Conservation (phyloP, 352 stramenopile species). For the Albugo candida region DNA sequence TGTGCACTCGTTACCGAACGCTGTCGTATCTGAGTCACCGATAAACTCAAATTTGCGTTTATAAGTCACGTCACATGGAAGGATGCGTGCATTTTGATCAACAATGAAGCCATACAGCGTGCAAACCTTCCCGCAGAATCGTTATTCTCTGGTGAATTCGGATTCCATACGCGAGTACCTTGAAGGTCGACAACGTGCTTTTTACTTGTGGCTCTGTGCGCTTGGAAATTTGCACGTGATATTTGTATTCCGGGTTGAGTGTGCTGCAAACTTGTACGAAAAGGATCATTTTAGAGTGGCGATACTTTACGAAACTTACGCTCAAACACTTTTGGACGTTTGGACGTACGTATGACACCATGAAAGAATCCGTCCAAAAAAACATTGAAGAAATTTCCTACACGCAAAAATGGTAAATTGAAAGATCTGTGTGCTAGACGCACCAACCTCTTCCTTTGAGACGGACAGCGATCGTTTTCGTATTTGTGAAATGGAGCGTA, state of each 20-base stretch:
- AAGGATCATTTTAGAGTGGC: neutral
- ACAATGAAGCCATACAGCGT: constrained; percentile 80
- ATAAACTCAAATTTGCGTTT: constrained; percentile 67
- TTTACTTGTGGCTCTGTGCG: constrained; percentile 72
- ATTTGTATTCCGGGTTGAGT: constrained; percentile 25
- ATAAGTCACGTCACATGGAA: constrained; percentile 8
- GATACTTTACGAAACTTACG: constrained; percentile 12
- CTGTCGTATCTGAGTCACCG: constrained; percentile 67
- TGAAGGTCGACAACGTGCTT: constrained; percentile 72
- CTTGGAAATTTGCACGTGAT: constrained; percentile 56
- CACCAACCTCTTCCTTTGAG: constrained; percentile 63
- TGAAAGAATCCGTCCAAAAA: constrained; percentile 57
- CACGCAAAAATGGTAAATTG: neutral
- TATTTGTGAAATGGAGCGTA: constrained; percentile 33
- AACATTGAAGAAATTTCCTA: constrained; percentile 80
- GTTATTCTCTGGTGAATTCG: too few species aligned
- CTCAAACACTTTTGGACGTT: constrained; percentile 62
- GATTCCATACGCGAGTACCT: constrained; percentile 13
- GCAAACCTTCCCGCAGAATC: constrained; percentile 23
- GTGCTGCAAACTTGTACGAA: constrained; percentile 27
- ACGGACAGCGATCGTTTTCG: constrained; percentile 43
- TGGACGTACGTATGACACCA: constrained; percentile 56
- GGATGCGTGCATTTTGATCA: constrained; percentile 34
- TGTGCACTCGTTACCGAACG: constrained; percentile 71
- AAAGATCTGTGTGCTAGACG: constrained; percentile 13